Base-by-base conservation (phyloP, 257 asterid genomes). In the Phtheirospermum japonicum region DNA sequence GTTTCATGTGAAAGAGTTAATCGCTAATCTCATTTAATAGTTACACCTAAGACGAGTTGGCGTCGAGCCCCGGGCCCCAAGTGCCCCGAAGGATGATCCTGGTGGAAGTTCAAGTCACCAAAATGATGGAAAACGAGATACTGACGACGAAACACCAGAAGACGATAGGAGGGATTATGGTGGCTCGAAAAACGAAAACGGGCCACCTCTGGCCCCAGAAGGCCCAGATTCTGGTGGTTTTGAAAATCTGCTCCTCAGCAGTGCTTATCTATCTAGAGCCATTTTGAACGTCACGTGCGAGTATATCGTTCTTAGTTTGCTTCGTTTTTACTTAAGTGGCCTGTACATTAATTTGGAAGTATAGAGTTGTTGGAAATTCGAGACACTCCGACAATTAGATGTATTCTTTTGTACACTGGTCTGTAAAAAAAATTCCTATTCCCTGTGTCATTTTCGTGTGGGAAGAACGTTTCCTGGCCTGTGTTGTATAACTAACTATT, bases 11-110 rank as follows among this genome's bases (percentile, higher is more conserved):
- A 28, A 10, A 20, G 16, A 28, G 31, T 69, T 30, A 36, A 55
- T 48, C 18, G 32, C 62, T 9, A 61, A 67, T 63, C 33, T 50
- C 58, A 67, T 57, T 43, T 45, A 16, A 69, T 89, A 93, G 99
- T 82, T 93, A 17, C 97, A 93, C 81, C 77, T 93, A 65, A 79
- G 96, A 75, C 76, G 90, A 59, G 95, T 83, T 42, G 99, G 96
- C 33, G 94, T 93, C 31, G 96, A 89, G 73, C 80, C 92, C 59
- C 87, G 74, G 54, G 75, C 82, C 71, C 78, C 66, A 16, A 69
- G 86, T 61, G 52, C 66, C 26, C 81, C 75, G 8, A 79, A 73
- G 68, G 80, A 75, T 66, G 85, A 76, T 55, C 72, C 72, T 39
- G 85, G 85, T 64, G 95, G 77, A 73, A 87, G 95, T 77, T 85